These are phyloP conservation scores for Magnolia kwangsiensis DNA, from an alignment of 164 flowering plant genomes.

Conservation along the genomic window DNA sequence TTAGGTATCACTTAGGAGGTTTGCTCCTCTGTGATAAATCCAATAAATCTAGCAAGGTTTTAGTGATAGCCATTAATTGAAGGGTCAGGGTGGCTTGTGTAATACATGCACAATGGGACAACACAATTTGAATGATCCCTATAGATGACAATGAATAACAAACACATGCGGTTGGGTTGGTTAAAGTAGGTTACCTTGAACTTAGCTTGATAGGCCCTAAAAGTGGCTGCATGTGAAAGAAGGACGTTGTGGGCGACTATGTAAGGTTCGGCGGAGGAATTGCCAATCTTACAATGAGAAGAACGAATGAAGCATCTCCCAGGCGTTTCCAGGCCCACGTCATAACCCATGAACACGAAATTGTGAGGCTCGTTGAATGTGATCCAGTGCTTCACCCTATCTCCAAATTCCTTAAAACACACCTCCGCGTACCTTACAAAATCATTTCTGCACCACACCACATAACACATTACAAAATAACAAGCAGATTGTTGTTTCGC, in stretches of 20 bases:
- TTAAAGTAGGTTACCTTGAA: constrained; percentile 47
- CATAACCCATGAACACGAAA: constrained; percentile 68
- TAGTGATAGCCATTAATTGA: too few relatives aligned
- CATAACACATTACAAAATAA: not conserved
- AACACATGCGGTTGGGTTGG: not conserved
- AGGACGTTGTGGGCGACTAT: constrained; percentile 77
- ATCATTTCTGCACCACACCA: constrained; percentile 5
- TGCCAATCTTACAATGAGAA: constrained; percentile 18
- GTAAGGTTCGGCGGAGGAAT: constrained; percentile 64
- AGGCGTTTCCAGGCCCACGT: constrained; percentile 67
- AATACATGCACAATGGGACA: not conserved
- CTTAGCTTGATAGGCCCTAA: constrained; percentile 54
- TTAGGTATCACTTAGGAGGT: too few relatives aligned
- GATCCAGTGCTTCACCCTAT: constrained; percentile 87
- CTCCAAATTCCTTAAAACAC: constrained; percentile 84
- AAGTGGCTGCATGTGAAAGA: constrained; percentile 80
- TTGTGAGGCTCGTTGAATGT: constrained; percentile 87
- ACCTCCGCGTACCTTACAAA: constrained; percentile 46
- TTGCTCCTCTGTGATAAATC: too few relatives aligned
- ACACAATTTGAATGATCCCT: too few relatives aligned
- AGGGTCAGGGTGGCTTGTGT: too few relatives aligned
- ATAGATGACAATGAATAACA: too few relatives aligned
- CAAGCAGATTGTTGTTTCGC: not conserved
- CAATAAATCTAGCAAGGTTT: too few relatives aligned
- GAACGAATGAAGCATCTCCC: constrained; percentile 42